phyloP scores from a whole-genome alignment of 352 stramenopile genomes.

The Pythium scleroteichum region DNA sequence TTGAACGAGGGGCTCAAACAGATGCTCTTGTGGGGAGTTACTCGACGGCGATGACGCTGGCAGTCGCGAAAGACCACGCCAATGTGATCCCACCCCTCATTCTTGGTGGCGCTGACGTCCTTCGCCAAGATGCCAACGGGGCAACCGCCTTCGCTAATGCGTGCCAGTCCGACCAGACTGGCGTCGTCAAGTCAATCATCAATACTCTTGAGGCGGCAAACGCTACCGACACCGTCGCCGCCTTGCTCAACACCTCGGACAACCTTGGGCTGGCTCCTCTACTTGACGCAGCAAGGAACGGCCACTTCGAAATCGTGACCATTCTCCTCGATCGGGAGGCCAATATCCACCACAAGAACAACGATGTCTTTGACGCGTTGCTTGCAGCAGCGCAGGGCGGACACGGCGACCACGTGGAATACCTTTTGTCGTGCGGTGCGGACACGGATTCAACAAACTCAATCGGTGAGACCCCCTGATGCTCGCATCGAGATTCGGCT shows the following conservation, averaged over 20 bases:
- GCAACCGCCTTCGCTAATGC: neutral
- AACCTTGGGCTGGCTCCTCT: no score
- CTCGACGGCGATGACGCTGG: neutral
- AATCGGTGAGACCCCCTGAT: no score
- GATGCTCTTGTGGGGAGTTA: no score
- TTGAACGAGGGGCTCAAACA: no score
- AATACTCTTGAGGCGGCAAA: neutral
- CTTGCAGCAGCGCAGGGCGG: neutral
- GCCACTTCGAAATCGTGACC: neutral
- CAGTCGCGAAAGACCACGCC: neutral
- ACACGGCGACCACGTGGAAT: neutral
- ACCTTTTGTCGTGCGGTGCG: conserved; percentile 1
- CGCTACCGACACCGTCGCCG: no score
- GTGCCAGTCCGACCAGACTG: neutral
- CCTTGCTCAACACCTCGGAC: no score
- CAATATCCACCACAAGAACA: conserved; percentile 5
- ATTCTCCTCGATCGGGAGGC: neutral
- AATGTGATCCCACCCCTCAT: neutral
- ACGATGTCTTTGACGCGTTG: neutral
- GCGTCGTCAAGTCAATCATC: neutral
- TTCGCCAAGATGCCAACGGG: neutral
- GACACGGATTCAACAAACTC: neutral
- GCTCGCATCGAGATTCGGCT: no score
- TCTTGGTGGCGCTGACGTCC: neutral
- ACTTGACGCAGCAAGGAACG: neutral